Evolutionary conservation across 1,284 basidiomycete genomes (phyloP).

Genomic region (Mycena citricolor): DNA sequence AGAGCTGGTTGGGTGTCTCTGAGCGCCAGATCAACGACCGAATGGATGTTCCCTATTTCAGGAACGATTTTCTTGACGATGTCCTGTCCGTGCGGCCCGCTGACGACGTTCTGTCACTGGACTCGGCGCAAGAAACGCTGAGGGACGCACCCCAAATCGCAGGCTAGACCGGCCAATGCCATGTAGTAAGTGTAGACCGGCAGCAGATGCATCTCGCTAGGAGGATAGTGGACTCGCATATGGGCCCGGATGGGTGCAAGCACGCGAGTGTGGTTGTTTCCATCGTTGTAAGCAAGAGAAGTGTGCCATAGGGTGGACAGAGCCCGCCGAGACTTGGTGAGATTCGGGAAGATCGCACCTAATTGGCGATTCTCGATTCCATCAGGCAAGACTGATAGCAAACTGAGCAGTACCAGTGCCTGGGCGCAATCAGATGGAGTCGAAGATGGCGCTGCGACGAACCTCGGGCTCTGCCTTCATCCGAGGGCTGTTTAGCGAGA

Average conservation of each 20-base stretch:
- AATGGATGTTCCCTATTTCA: slow-evolving; percentile 23
- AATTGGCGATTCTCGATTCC: slow-evolving; percentile 21
- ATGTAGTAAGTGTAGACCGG: slow-evolving; percentile 23
- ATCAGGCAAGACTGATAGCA: slow-evolving; percentile 23
- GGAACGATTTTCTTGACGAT: slow-evolving; percentile 21
- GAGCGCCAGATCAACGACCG: slow-evolving; percentile 20
- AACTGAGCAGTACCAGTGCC: slow-evolving; percentile 20
- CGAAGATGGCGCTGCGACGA: not conserved
- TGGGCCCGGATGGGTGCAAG: slow-evolving; percentile 22
- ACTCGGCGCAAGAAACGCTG: not conserved
- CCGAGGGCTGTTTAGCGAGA: slow-evolving; percentile 23
- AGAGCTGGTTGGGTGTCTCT: slow-evolving; percentile 13
- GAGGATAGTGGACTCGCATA: slow-evolving; percentile 19
- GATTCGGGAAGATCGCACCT: slow-evolving; percentile 16
- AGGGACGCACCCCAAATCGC: slow-evolving; percentile 17
- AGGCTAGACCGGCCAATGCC: slow-evolving; percentile 20
- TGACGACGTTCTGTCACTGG: not conserved
- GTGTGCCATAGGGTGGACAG: slow-evolving; percentile 20
- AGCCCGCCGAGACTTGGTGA: slow-evolving; percentile 11
- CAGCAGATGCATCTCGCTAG: slow-evolving; percentile 12
- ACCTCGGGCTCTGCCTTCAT: slow-evolving; percentile 24
- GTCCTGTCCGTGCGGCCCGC: slow-evolving; percentile 20
- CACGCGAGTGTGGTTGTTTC: slow-evolving; percentile 19
- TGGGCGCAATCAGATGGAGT: not conserved
- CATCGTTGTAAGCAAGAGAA: slow-evolving; percentile 23